Evolutionary conservation across 768 basidiomycete species (phyloP), one percentile per base, ranked within the genome.

Genomic region (Naganishia randhawae): DNA sequence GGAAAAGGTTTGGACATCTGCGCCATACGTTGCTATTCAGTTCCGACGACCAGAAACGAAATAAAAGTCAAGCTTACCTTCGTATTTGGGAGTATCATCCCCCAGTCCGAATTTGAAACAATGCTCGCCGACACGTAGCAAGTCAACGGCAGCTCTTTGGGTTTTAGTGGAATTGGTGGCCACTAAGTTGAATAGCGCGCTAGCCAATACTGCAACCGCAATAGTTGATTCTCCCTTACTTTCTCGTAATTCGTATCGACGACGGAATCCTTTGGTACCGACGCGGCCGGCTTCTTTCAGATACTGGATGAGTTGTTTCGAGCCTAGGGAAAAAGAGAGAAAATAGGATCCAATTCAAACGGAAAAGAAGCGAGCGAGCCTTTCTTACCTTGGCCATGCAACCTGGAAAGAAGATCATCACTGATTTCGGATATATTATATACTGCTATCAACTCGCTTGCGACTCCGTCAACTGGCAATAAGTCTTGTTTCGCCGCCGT

Each of bases 401-500:
- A 55, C 54, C 33, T 57, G 37, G 53, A 42, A 22, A 67, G 35
- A 45, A 61, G 14, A 14, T 48, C 53, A 48, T 67, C 66, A 22
- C 37, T 39, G 11, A 67, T 42, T 9, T 50, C 66, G 33, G 53
- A 54, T 39, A 67, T 61, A 13, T 16, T 32, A 22, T 41, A 67
- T n/a, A 67, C 66, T 42, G 53, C 66, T n/a, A 55, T 27, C 8
- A 67, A 45, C 42, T 67, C 66, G 32, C 53, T 45, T 5, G 53
- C 45, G 19, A 67, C 61, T 17, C 66, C 66, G 39, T 61, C 66
- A 19, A 67, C 8, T n/a, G 57, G 57, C 25, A 61, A 33, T 29
- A 67, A 33, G 16, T 67, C 66, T 37, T 67, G 66, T 61, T 67
- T 67, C 2, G 55, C 53, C 7, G 32, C 31, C n/a, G 53, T 67